Percentiles rank a stretch among this genome's conserved stretches.
Evolutionary conservation across 805 yeast genomes (phyloP).

Genomic region (Kazachstania africana): DNA sequence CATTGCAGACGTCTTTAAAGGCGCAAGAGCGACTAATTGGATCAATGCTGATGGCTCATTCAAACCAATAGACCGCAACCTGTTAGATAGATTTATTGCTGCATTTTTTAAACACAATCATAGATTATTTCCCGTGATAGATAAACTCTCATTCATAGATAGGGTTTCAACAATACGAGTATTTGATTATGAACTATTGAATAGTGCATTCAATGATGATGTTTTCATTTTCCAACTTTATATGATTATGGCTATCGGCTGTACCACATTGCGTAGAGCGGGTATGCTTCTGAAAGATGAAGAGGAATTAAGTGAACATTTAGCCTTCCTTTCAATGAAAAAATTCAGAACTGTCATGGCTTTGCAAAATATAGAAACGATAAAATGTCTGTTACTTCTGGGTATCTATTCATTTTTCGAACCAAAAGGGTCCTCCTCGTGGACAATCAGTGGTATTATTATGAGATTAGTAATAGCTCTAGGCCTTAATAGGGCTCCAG

Average conservation of each 20-base stretch:
- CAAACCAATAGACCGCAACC: constrained; percentile 22
- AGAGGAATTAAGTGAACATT: constrained; percentile 29
- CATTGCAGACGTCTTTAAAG: constrained; percentile 20
- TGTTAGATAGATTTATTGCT: constrained; percentile 29
- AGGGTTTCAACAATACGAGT: constrained; percentile 22
- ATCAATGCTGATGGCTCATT: constrained; percentile 16
- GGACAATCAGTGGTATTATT: constrained; percentile 41
- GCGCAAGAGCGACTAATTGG: constrained; percentile 21
- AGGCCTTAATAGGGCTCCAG: constrained; percentile 34
- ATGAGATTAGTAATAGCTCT: constrained; percentile 34
- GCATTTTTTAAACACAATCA: constrained; percentile 37
- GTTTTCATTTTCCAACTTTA: constrained; percentile 33
- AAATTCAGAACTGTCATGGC: constrained; percentile 29
- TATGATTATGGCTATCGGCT: constrained; percentile 45
- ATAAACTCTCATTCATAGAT: constrained; percentile 28
- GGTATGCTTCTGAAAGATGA: constrained; percentile 28
- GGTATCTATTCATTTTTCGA: constrained; percentile 43
- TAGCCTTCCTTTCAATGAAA: constrained; percentile 32
- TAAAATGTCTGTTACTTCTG: constrained; percentile 32
- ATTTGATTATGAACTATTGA: constrained; percentile 19
- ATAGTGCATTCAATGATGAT: constrained; percentile 12
- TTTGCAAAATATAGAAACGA: constrained; percentile 30
- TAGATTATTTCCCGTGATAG: constrained; percentile 33
- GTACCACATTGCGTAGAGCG: constrained; percentile 36
- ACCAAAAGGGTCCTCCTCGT: constrained; percentile 36